Evolutionary conservation across 345 rosid genomes (phyloP).

Genomic region (Ceriops zippeliana): DNA sequence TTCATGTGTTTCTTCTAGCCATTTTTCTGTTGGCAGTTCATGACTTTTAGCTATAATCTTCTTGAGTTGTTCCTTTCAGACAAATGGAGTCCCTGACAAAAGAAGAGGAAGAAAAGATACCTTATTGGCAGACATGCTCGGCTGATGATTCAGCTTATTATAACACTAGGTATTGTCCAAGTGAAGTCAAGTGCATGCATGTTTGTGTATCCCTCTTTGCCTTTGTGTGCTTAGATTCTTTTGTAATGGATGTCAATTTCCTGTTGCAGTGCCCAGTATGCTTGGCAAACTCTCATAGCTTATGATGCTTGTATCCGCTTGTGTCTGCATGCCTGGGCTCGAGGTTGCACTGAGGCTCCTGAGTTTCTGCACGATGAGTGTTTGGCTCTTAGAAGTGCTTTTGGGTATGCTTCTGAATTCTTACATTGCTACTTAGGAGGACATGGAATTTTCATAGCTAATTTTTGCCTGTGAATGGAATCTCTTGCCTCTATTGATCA

Average conservation of each 20-base stretch:
- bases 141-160: constrained; percentile 45
- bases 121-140: constrained; percentile 45
- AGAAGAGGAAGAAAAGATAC: constrained; percentile 41
- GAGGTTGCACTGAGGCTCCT: constrained; percentile 87
- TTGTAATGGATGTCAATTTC: constrained; percentile 8
- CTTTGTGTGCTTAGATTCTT: not conserved
- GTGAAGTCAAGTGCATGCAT: not conserved
- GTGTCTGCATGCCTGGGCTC: constrained; percentile 80
- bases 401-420: constrained; percentile 55
- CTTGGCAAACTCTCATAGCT: constrained; percentile 90
- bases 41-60: constrained; percentile 12
- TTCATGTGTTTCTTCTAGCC: not conserved
- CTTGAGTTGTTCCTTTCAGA: constrained; percentile 37
- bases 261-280: constrained; percentile 67
- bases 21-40: not conserved
- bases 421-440: constrained; percentile 1
- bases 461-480: constrained; percentile 7
- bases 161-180: constrained; percentile 51
- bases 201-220: not conserved
- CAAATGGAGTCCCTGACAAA: constrained; percentile 15
- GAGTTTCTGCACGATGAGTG: constrained; percentile 90
- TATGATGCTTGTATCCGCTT: constrained; percentile 95
- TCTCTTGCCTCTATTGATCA: constrained; percentile 6
- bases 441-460: not conserved
- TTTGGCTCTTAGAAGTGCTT: constrained; percentile 78